Conservation (phyloP, 257 asterid genomes). For the Craterostigma plantagineum region DNA sequence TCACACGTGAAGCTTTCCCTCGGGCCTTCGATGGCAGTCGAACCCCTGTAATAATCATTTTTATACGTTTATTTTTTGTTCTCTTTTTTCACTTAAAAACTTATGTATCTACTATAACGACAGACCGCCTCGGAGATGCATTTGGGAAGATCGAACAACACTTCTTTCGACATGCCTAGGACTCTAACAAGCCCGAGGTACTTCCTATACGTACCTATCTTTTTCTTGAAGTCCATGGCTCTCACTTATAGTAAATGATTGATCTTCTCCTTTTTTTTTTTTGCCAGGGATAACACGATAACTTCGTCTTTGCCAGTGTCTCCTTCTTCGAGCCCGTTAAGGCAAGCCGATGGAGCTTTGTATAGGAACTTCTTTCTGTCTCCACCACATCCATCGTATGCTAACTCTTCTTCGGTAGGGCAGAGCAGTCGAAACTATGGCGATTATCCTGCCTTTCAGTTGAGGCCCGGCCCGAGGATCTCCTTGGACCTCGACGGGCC, state of each 20-base stretch:
- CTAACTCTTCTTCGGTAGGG: conserved; percentile 6
- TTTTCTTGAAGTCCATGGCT: too few relatives aligned
- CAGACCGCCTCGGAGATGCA: conserved; percentile 41
- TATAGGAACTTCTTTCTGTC: conserved; percentile 45
- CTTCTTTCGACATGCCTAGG: conserved; percentile 20
- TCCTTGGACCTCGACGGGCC: too few relatives aligned
- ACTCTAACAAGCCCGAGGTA: conserved; percentile 35
- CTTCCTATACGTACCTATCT: too few relatives aligned
- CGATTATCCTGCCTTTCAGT: too few relatives aligned
- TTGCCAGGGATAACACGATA: conserved; percentile 57
- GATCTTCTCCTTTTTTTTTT: not conserved
- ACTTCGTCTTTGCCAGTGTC: conserved; percentile 66
- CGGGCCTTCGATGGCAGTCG: conserved; percentile 75
- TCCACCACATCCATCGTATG: conserved; percentile 67
- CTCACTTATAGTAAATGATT: too few relatives aligned
- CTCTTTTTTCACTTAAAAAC: not conserved
- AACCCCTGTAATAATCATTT: conserved; percentile 41
- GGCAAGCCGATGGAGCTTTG: conserved; percentile 32
- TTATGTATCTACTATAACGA: not conserved
- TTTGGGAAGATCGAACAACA: conserved; percentile 18
- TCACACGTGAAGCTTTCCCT: conserved; percentile 62
- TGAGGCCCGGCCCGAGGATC: too few relatives aligned
- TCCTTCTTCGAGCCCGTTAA: conserved; percentile 69
- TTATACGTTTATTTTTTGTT: not conserved
- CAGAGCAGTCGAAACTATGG: too few relatives aligned